Base-by-base conservation (phyloP, 2,329 filamentous ascomycete species). In the Colletotrichum camelliae region DNA sequence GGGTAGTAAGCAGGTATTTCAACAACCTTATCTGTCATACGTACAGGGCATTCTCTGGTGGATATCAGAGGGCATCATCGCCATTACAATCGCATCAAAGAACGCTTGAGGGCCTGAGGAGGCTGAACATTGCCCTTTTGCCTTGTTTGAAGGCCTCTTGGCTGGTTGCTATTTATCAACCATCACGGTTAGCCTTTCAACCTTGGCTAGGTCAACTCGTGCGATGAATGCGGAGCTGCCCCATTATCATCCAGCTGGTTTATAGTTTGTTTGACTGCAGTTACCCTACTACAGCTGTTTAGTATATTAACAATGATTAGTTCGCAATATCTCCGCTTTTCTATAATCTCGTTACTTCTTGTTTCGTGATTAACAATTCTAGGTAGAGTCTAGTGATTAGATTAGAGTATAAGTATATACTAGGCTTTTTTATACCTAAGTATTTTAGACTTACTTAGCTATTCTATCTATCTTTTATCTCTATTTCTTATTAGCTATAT, bases 281-380 rank as follows among this genome's bases (percentile, higher is more conserved):
- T n/a, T n/a, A n/a, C n/a, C n/a, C n/a, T n/a, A n/a, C n/a, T n/a
- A n/a, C n/a, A n/a, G n/a, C n/a, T n/a, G 1, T 39, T 39, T 10
- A 8, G 1, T 39, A 18, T 18, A 1, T 43, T 5, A 43, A 0
- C 1, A 7, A 0, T 21, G 0, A 0, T 7, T 18, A 21, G 0
- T 48, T 0, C 43, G 10, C 3, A 21, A n/a, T 48, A 4, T 48
- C 12, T 10, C n/a, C n/a, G n/a, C n/a, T n/a, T n/a, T n/a, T n/a
- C n/a, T n/a, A n/a, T n/a, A n/a, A n/a, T n/a, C n/a, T n/a, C n/a
- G n/a, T n/a, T n/a, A n/a, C n/a, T n/a, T n/a, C n/a, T n/a, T n/a
- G n/a, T n/a, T n/a, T n/a, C n/a, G n/a, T n/a, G n/a, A n/a, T n/a
- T n/a, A n/a, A n/a, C n/a, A n/a, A n/a, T n/a, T n/a, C n/a, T n/a